These are phyloP conservation scores for Colletotrichum sp. DNA, from an alignment of 2,329 filamentous ascomycete species.

Conservation along the genomic window DNA sequence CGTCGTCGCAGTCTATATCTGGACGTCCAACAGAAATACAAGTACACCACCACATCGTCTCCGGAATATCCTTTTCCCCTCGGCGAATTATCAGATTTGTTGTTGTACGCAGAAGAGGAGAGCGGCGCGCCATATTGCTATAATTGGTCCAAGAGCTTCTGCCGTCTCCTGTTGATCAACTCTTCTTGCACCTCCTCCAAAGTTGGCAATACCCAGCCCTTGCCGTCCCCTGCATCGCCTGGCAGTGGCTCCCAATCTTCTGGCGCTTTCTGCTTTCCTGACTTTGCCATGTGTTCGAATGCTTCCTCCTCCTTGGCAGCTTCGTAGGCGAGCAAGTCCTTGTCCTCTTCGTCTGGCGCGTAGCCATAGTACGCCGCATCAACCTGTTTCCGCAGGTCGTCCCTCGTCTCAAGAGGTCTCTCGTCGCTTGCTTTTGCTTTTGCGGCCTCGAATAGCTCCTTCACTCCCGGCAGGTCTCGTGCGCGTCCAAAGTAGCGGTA, in stretches of 20 bases:
- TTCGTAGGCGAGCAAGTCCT: slow-evolving; percentile 80
- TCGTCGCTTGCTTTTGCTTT: slow-evolving; percentile 60
- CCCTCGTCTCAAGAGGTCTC: slow-evolving; percentile 69
- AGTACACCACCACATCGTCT: background rate
- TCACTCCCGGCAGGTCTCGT: slow-evolving; percentile 88
- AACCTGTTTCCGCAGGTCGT: slow-evolving; percentile 76
- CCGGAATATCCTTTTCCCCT: background rate
- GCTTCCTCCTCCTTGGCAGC: slow-evolving; percentile 83
- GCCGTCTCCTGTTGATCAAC: slow-evolving; percentile 82
- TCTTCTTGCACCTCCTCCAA: slow-evolving; percentile 94
- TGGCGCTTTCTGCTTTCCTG: slow-evolving; percentile 60
- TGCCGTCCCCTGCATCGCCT: slow-evolving; percentile 84
- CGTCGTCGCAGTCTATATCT: slow-evolving; percentile 3
- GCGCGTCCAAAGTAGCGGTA: slow-evolving; percentile 95
- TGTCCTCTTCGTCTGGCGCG: slow-evolving; percentile 90
- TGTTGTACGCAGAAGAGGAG: background rate
- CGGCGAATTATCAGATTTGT: background rate
- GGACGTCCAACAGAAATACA: slow-evolving; percentile 7
- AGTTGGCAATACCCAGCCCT: slow-evolving; percentile 82
- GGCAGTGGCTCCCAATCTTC: slow-evolving; percentile 85
- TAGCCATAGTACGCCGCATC: slow-evolving; percentile 97
- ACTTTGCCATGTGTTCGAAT: slow-evolving; percentile 67
- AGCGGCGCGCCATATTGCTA: slow-evolving; percentile 24
- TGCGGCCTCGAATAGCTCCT: slow-evolving; percentile 88
- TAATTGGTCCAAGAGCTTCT: slow-evolving; percentile 84